Percentiles rank a stretch among this genome's conserved stretches.
Conservation (phyloP, 495 filamentous ascomycete species). For the Penicillium manginii region DNA sequence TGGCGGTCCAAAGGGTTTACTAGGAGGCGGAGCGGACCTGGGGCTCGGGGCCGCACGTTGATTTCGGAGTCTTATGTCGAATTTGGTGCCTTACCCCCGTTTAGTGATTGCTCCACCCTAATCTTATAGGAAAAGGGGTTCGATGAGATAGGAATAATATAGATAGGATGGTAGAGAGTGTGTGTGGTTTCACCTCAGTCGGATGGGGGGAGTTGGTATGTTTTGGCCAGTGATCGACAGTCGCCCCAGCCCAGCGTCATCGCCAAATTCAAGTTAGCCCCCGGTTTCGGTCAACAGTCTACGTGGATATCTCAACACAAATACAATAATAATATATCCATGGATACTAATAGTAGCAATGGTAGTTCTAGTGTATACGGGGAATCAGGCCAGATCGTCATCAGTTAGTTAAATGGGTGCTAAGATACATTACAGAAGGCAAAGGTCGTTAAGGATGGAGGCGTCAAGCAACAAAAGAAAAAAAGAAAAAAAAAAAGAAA, state of each 20-base stretch:
- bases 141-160: not conserved
- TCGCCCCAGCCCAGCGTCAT: constrained; percentile 28
- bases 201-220: constrained; percentile 10
- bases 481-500: constrained; percentile 6
- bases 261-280: constrained; percentile 9
- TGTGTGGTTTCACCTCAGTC: not conserved
- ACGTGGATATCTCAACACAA: not conserved
- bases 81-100: constrained; percentile 19
- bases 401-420: constrained; percentile 50
- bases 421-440: constrained; percentile 54
- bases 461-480: constrained; percentile 22
- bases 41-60: constrained; percentile 5
- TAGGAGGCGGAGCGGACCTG: constrained; percentile 10
- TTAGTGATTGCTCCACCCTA: constrained; percentile 10
- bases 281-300: not conserved
- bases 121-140: not conserved
- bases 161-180: not conserved
- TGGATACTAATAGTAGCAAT: constrained; percentile 1
- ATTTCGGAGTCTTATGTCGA: constrained; percentile 10
- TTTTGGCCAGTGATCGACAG: constrained; percentile 32
- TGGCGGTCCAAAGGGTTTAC: constrained; percentile 1
- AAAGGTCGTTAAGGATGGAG: constrained; percentile 44
- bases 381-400: constrained; percentile 25
- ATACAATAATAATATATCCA: not conserved
- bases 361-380: not conserved